Conservation (phyloP, 441 rosid genomes). For the Adansonia grandidieri region DNA sequence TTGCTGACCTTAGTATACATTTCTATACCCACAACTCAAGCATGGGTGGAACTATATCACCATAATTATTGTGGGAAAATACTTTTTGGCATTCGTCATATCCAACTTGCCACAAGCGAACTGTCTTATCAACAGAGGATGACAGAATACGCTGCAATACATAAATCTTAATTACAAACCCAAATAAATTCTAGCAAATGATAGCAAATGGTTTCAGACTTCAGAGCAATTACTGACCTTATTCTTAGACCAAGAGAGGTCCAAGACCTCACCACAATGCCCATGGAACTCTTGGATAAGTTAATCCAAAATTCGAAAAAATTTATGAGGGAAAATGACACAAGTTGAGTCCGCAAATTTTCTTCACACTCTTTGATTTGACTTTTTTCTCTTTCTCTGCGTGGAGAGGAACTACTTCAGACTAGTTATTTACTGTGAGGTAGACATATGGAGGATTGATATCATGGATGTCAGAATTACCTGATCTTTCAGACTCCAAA, state of each 20-base stretch:
- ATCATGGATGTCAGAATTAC: conserved; percentile 29
- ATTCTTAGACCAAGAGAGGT: conserved; percentile 50
- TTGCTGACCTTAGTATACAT: not conserved
- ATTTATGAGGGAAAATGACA: conserved; percentile 54
- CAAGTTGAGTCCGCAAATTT: conserved; percentile 39
- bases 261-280: conserved; percentile 46
- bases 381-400: conserved; percentile 41
- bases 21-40: not conserved
- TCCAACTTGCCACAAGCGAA: conserved; percentile 55
- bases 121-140: conserved; percentile 54
- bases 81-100: conserved; percentile 40
- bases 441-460: conserved; percentile 44
- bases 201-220: conserved; percentile 2
- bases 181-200: not conserved
- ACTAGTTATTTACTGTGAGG: conserved; percentile 40
- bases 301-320: conserved; percentile 45
- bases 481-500: conserved; percentile 41
- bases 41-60: conserved; percentile 28
- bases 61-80: conserved; percentile 47
- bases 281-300: conserved; percentile 52
- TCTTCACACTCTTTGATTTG: conserved; percentile 36
- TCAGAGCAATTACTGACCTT: conserved; percentile 35
- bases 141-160: conserved; percentile 45
- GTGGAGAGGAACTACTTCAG: conserved; percentile 42
- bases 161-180: conserved; percentile 24